A percentile compares a stretch with the other conserved stretches of the same genome.
phyloP scores from a whole-genome alignment of 1,284 basidiomycete species.

The Puccinia horiana region DNA sequence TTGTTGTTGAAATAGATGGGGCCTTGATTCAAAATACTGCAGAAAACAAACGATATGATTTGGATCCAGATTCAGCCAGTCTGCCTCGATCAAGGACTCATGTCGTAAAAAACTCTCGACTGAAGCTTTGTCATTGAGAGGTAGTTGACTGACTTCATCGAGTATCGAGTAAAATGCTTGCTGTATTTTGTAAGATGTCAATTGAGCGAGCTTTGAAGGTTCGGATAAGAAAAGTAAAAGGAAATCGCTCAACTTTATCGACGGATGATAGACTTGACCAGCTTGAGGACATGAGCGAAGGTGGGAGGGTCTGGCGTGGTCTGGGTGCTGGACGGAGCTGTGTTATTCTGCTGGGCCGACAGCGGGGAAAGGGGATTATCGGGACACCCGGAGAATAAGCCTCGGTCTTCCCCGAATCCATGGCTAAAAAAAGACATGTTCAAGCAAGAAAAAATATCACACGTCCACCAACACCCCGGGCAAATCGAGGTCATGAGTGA shows the following conservation, averaged over 20 bases:
- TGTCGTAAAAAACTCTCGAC: neutral
- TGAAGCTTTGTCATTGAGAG: neutral
- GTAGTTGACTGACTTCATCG: conserved; percentile 34
- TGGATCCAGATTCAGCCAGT: neutral
- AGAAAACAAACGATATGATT: neutral
- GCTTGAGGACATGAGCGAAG: conserved; percentile 29
- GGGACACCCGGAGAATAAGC: too few species aligned
- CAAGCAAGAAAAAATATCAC: too few species aligned
- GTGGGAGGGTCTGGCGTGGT: neutral
- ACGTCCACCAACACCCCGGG: too few species aligned
- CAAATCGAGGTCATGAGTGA: too few species aligned
- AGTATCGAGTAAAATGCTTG: conserved; percentile 49
- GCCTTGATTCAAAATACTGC: conserved; percentile 44
- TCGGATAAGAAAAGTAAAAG: neutral
- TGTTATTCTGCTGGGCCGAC: too few species aligned
- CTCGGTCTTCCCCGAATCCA: too few species aligned
- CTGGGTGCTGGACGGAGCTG: too few species aligned
- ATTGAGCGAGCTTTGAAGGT: neutral
- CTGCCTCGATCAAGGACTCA: too few species aligned
- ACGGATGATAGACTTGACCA: conserved; percentile 44
- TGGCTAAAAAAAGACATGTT: too few species aligned
- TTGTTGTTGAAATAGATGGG: conserved; percentile 42
- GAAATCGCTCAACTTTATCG: conserved; percentile 39
- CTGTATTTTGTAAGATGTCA: neutral
- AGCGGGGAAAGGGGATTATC: too few species aligned